Percentiles rank a stretch among this genome's conserved stretches.
phyloP scores from a whole-genome alignment of 2,329 filamentous ascomycete genomes.

The Fusarium xylarioides region DNA sequence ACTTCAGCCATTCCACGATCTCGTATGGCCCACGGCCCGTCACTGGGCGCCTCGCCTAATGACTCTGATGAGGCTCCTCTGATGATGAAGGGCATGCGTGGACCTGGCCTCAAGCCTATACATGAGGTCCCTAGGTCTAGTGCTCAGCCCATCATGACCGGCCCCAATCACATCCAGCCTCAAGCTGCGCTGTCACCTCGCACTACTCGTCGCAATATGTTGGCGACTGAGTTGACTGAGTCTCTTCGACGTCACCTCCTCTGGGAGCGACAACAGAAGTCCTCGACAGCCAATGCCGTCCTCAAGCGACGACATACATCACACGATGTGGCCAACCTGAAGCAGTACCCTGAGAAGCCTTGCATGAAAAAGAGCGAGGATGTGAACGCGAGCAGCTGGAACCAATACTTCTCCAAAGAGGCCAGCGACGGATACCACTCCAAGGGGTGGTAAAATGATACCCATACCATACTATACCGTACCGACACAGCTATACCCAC shows the following conservation, averaged over 20 bases:
- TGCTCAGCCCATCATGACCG: slow-evolving; percentile 81
- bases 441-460: slow-evolving; percentile 52
- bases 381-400: slow-evolving; percentile 78
- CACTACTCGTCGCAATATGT: slow-evolving; percentile 94
- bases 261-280: slow-evolving; percentile 96
- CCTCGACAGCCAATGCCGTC: slow-evolving; percentile 85
- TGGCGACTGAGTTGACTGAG: slow-evolving; percentile 92
- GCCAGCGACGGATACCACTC: slow-evolving; percentile 62
- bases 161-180: slow-evolving; percentile 69
- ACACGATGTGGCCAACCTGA: slow-evolving; percentile 88
- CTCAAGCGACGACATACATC: slow-evolving; percentile 91
- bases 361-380: slow-evolving; percentile 68
- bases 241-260: slow-evolving; percentile 90
- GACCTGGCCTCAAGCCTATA: slow-evolving; percentile 61
- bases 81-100: slow-evolving; percentile 69
- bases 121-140: slow-evolving; percentile 72
- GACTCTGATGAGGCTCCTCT: slow-evolving; percentile 70
- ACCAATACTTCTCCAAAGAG: slow-evolving; percentile 85
- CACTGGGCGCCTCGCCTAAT: slow-evolving; percentile 61
- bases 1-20: slow-evolving; percentile 74
- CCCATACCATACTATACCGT: slow-evolving; percentile 24
- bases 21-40: slow-evolving; percentile 58
- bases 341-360: slow-evolving; percentile 77
- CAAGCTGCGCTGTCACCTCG: slow-evolving; percentile 86
- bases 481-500: slow-evolving; percentile 35